Base-by-base conservation (phyloP, 1,284 basidiomycete genomes). In the Melampsora larici-populina region DNA sequence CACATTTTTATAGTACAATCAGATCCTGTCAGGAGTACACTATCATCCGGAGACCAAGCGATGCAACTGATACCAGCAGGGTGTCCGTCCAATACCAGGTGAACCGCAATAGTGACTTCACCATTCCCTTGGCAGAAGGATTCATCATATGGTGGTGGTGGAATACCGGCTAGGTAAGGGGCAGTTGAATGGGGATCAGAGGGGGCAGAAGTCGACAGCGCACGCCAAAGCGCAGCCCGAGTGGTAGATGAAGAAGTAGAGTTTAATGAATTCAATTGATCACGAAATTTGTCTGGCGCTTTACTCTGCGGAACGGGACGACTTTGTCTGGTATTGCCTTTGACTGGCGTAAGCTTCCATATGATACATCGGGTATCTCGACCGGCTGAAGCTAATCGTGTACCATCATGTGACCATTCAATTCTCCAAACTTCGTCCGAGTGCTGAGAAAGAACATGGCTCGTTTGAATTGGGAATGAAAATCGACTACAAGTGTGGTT, bases 341-440 rank as follows among this genome's bases (percentile, higher is more conserved):
- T 58, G 86, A 90, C 83, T 83, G 92, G 92, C 83, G 89, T 89
- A 77, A 93, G 87, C 71, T 87, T 87, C 95, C 95, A 99, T 72
- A 98, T 91, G 79, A 97, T 92, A 9, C 92, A 93, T 2, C 88
- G 87, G 85, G 89, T 89, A 84, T 98, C 95, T 82, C 89, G 92
- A 78, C 95, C 92, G 48, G 91, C 92, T 79, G 90, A 94, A 18
- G 95, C 97, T 49, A 99, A 87, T 81, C 88, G 90, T 66, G 85
- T 85, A 4, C 97, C 96, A 82, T 91, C 90, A 81, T 94, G 92
- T 83, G 94, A 97, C 92, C 95, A 99, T 82, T 91, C 91, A 79
- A 98, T 85, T 81, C 92, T 90, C 95, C 96, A 99, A 17, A 99
- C 94, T 84, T 99, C 94, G 82, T 97, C 93, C 17, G 87, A 87